These are phyloP conservation scores for Bolboschoenoplectus hybrid DNA, from an alignment of 202 grass and related monocot species.

Conservation along the genomic window DNA sequence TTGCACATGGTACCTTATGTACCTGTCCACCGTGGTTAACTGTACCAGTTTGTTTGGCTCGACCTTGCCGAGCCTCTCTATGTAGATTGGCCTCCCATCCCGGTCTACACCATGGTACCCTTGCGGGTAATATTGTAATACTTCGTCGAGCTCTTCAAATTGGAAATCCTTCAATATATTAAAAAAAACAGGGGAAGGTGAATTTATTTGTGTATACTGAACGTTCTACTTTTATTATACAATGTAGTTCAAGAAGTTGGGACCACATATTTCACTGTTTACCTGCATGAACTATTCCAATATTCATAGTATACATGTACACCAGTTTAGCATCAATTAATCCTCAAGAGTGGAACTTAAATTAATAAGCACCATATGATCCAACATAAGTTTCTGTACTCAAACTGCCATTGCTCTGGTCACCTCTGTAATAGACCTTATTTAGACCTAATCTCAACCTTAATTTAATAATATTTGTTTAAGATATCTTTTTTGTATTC, in stretches of 20 bases:
- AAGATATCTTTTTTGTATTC: not conserved
- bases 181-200: not conserved
- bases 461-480: not conserved
- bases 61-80: constrained; percentile 90
- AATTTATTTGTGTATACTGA: not conserved
- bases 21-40: constrained; percentile 84
- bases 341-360: not conserved
- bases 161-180: constrained; percentile 77
- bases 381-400: not conserved
- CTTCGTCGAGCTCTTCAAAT: constrained; percentile 88
- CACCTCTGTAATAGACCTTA: not conserved
- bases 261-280: not conserved
- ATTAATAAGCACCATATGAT: not conserved
- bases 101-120: constrained; percentile 94
- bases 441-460: not conserved
- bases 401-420: not conserved
- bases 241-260: constrained; percentile 12
- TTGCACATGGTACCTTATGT: constrained; percentile 89
- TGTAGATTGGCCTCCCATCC: constrained; percentile 92
- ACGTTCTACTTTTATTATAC: not conserved
- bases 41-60: constrained; percentile 88
- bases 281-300: not conserved
- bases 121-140: constrained; percentile 83
- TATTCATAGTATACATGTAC: not conserved
- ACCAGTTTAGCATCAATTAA: not conserved